Conservation (phyloP, 75 land plant species). For the Pseudotsuga menziesii region DNA sequence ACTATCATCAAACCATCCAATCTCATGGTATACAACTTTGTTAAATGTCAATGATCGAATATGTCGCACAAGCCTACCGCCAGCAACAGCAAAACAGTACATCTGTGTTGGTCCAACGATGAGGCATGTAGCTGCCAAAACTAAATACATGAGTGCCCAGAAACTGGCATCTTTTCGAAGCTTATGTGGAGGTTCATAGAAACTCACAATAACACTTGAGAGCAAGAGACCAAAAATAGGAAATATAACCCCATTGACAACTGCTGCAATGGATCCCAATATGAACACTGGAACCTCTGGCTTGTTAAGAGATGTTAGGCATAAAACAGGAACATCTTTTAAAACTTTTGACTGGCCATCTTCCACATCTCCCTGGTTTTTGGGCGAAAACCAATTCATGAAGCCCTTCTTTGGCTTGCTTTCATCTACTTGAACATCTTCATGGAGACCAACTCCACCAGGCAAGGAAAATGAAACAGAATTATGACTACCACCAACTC, state of each 20-base stretch:
- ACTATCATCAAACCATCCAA: conserved; percentile 49
- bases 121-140: conserved; percentile 19
- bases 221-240: conserved; percentile 59
- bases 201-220: conserved; percentile 30
- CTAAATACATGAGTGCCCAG: conserved; percentile 50
- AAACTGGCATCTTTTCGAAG: conserved; percentile 38
- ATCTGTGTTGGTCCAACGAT: conserved; percentile 17
- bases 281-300: conserved; percentile 49
- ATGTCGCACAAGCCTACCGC: conserved; percentile 31
- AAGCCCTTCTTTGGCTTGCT: too few species aligned
- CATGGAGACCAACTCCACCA: conserved; percentile 12
- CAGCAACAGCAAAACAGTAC: conserved; percentile 42
- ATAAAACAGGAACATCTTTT: conserved; percentile 26
- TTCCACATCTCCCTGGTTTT: too few species aligned
- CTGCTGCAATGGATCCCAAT: conserved; percentile 53
- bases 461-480: too few species aligned
- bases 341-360: not conserved
- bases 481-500: conserved; percentile 11
- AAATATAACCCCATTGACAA: conserved; percentile 44
- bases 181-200: conserved; percentile 28
- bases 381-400: too few species aligned
- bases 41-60: conserved; percentile 44
- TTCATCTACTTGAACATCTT: not conserved
- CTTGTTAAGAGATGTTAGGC: conserved; percentile 60
- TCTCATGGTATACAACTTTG: conserved; percentile 43